Conservation (phyloP, 768 basidiomycete species). For the Trametes cinnabarina region DNA sequence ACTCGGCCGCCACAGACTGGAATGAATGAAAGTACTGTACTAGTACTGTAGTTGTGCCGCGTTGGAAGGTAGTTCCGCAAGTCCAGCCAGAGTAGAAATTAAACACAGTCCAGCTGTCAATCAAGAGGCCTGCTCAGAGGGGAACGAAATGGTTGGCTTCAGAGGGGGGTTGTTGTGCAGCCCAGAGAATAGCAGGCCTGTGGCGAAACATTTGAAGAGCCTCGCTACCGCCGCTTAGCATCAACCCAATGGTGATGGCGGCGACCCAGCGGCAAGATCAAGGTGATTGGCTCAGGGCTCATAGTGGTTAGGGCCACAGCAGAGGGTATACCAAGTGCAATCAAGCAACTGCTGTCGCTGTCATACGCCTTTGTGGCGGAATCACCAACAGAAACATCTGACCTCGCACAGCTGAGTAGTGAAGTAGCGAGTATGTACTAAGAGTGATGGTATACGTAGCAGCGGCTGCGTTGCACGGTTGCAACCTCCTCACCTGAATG, state of each 20-base stretch:
- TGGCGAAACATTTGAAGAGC: slow-evolving; percentile 2
- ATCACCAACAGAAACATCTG: too few species aligned
- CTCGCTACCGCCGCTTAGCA: slow-evolving; percentile 1
- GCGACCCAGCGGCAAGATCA: slow-evolving; percentile 8
- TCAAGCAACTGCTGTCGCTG: too few species aligned
- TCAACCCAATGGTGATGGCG: slow-evolving; percentile 5
- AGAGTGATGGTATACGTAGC: too few species aligned
- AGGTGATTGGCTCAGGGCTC: not conserved
- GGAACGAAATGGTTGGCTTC: slow-evolving; percentile 7
- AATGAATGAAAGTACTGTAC: too few species aligned
- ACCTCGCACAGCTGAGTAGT: too few species aligned
- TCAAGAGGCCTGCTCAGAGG: slow-evolving; percentile 28
- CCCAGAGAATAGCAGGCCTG: not conserved
- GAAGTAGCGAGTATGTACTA: too few species aligned
- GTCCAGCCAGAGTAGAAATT: not conserved
- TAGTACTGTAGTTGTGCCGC: too few species aligned
- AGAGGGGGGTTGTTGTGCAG: not conserved
- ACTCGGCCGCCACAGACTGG: too few species aligned
- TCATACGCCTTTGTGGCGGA: too few species aligned
- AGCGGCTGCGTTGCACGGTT: too few species aligned
- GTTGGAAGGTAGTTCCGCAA: too few species aligned
- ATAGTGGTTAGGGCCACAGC: slow-evolving; percentile 6
- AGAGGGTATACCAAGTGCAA: too few species aligned
- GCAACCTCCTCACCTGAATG: not conserved
- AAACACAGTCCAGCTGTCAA: slow-evolving; percentile 22